Conservation (phyloP, 2,329 filamentous ascomycete genomes). For the Lecanicillium sp. region DNA sequence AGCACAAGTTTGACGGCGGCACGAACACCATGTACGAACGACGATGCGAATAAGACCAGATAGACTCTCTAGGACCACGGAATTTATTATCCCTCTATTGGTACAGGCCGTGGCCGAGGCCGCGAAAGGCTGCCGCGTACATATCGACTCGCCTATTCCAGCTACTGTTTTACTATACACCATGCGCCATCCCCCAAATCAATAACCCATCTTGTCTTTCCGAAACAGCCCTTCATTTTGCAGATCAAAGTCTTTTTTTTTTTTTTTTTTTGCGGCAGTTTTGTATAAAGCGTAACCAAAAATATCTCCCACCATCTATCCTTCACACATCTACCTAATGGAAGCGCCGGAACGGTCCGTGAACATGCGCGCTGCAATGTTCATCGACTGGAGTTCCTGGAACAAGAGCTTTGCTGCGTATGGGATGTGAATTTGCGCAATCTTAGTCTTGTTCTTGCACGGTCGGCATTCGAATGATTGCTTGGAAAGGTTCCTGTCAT, state of each 20-base stretch:
- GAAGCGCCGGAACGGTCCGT: conserved; percentile 73
- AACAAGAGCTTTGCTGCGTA: conserved; percentile 97
- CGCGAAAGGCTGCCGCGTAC: neutral
- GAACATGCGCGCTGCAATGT: conserved; percentile 96
- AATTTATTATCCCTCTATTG: conserved; percentile 13
- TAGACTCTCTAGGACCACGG: conserved; percentile 1
- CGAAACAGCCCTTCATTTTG: neutral
- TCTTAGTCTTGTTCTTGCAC: conserved; percentile 98
- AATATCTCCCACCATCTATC: neutral
- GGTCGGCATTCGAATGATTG: conserved; percentile 94
- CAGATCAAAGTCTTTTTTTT: conserved; percentile 4
- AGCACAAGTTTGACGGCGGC: neutral
- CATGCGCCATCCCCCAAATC: no score
- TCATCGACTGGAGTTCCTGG: conserved; percentile 97
- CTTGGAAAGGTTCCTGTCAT: conserved; percentile 75
- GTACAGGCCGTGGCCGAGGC: conserved; percentile 11
- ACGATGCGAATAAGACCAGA: conserved; percentile 3
- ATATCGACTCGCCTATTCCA: no score
- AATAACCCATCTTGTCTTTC: neutral
- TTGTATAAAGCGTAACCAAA: conserved; percentile 1
- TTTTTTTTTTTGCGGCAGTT: neutral
- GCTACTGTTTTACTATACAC: no score
- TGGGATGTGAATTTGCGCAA: conserved; percentile 94
- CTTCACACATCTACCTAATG: conserved; percentile 43
- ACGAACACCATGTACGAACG: conserved; percentile 1